Evolutionary conservation across 306 rosid genomes (phyloP).

Genomic region (Casuarina glauca): DNA sequence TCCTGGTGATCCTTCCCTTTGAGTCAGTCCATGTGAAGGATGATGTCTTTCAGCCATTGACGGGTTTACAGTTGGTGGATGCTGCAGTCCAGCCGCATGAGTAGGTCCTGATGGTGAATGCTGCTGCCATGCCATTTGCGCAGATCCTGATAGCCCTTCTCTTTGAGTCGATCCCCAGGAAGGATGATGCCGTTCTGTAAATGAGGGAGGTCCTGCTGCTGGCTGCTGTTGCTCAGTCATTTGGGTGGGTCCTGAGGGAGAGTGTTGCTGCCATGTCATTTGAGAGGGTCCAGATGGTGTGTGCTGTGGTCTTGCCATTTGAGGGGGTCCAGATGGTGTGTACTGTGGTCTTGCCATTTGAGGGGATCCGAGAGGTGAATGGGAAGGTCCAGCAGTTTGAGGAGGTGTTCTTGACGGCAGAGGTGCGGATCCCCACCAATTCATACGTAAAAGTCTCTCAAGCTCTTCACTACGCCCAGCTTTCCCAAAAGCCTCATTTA

Average conservation of each 20-base stretch:
- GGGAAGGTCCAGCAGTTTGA: slow-evolving; percentile 32
- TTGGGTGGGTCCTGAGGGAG: slow-evolving; percentile 25
- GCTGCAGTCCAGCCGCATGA: slow-evolving; percentile 30
- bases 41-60: slow-evolving; percentile 5
- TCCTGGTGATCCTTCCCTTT: slow-evolving; percentile 33
- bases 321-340: slow-evolving; percentile 30
- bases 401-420: slow-evolving; percentile 46
- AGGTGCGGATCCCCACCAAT: slow-evolving; percentile 41
- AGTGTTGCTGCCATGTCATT: slow-evolving; percentile 32
- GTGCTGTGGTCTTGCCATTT: slow-evolving; percentile 26
- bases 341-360: slow-evolving; percentile 35
- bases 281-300: slow-evolving; percentile 31
- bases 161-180: slow-evolving; percentile 15
- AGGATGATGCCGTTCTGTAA: slow-evolving; percentile 28
- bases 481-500: slow-evolving; percentile 50
- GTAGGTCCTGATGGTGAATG: slow-evolving; percentile 28
- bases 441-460: slow-evolving; percentile 54
- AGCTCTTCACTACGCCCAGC: slow-evolving; percentile 74
- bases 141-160: not conserved
- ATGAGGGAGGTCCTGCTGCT: slow-evolving; percentile 27
- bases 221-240: slow-evolving; percentile 26
- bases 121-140: slow-evolving; percentile 30
- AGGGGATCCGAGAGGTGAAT: slow-evolving; percentile 25
- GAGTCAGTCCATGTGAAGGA: slow-evolving; percentile 40
- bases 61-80: slow-evolving; percentile 8